Percentiles rank a stretch among this genome's conserved stretches.
These are phyloP conservation scores for Elasticomyces elasticus DNA, from an alignment of 495 filamentous ascomycete species.

Conservation along the genomic window DNA sequence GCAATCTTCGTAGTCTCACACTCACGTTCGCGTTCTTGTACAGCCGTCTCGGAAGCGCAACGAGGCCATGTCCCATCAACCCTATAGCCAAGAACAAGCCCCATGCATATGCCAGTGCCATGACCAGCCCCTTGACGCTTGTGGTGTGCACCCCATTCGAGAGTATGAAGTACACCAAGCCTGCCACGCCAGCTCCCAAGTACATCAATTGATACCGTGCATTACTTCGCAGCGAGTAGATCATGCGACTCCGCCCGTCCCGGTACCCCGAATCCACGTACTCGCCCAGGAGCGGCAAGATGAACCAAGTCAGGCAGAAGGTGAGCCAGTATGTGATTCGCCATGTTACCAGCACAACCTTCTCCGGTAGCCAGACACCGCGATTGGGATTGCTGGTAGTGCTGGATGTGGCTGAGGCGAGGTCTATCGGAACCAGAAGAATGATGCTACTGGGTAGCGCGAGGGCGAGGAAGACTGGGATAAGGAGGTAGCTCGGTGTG, in stretches of 20 bases:
- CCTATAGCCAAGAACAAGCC: slow-evolving; percentile 84
- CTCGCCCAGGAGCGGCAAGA: slow-evolving; percentile 85
- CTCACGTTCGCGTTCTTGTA: slow-evolving; percentile 67
- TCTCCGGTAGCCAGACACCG: slow-evolving; percentile 57
- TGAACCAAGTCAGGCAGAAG: slow-evolving; percentile 88
- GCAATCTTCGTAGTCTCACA: slow-evolving; percentile 59
- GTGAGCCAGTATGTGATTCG: slow-evolving; percentile 94
- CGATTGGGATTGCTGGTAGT: slow-evolving; percentile 33
- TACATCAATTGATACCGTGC: slow-evolving; percentile 77
- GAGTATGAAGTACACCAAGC: slow-evolving; percentile 71
- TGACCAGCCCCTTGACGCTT: slow-evolving; percentile 66
- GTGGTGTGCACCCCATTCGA: slow-evolving; percentile 59
- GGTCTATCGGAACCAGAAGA: slow-evolving; percentile 90
- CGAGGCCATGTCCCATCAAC: slow-evolving; percentile 92
- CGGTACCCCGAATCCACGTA: slow-evolving; percentile 91
- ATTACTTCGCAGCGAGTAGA: slow-evolving; percentile 78
- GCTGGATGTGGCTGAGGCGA: slow-evolving; percentile 72
- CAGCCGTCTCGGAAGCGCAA: slow-evolving; percentile 74
- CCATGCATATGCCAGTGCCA: slow-evolving; percentile 93
- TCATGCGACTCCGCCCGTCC: slow-evolving; percentile 63
- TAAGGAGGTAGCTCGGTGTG: slow-evolving; percentile 80
- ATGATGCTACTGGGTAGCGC: slow-evolving; percentile 87
- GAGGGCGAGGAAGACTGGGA: slow-evolving; percentile 87
- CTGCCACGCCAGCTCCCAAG: slow-evolving; percentile 58
- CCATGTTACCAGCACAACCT: slow-evolving; percentile 73